A percentile compares a stretch with the other conserved stretches of the same genome.
Conservation (phyloP, 2,329 filamentous ascomycete species). For the Penicillium sp. region DNA sequence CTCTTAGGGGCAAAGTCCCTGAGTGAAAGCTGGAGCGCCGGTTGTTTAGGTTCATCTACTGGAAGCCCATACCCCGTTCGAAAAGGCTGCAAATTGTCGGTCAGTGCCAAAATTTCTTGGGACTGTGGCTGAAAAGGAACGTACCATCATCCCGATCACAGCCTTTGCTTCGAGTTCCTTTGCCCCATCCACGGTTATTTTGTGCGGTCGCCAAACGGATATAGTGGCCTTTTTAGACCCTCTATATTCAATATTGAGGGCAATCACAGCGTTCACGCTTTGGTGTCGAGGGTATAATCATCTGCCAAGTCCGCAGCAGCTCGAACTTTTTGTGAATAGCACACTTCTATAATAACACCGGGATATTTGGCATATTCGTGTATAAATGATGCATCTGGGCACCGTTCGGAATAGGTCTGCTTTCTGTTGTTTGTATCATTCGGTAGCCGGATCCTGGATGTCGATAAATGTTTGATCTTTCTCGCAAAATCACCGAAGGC, state of each 20-base stretch:
- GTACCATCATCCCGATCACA: background rate
- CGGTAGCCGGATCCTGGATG: background rate
- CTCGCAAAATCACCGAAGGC: conserved; percentile 2
- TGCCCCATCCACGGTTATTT: background rate
- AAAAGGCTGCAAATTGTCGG: conserved; percentile 6
- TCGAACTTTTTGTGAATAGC: conserved; percentile 6
- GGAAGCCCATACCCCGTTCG: conserved; percentile 5
- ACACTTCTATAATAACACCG: conserved; percentile 9
- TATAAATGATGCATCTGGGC: background rate
- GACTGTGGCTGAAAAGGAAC: background rate
- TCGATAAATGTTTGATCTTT: background rate
- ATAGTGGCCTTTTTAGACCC: conserved; percentile 7
- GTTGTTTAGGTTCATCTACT: background rate
- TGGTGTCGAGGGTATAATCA: conserved; percentile 6
- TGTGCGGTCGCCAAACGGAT: conserved; percentile 5
- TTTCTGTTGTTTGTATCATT: background rate
- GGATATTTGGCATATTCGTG: background rate
- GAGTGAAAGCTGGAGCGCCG: background rate
- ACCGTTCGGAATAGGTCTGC: background rate
- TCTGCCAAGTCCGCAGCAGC: conserved; percentile 7
- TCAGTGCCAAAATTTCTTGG: background rate
- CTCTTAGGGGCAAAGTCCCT: conserved; percentile 1
- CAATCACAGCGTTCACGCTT: conserved; percentile 9
- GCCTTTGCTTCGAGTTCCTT: background rate
- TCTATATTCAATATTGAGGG: conserved; percentile 7